Evolutionary conservation across 1,284 basidiomycete genomes (phyloP).

Genomic region (Puccinia sorghi): DNA sequence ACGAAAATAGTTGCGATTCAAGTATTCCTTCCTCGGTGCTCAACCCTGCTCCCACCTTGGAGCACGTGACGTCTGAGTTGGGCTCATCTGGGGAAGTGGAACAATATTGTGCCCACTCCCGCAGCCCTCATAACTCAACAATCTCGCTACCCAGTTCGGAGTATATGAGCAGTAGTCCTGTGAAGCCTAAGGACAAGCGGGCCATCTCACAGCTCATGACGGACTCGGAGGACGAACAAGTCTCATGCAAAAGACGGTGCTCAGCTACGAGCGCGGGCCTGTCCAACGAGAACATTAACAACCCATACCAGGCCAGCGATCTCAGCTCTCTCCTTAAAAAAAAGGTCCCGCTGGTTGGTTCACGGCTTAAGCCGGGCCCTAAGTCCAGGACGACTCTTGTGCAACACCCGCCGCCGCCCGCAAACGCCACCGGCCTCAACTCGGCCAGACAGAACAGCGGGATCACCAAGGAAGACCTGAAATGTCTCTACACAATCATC

Average conservation of each 20-base stretch:
- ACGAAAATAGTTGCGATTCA: neutral
- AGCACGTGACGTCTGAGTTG: neutral
- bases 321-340: neutral
- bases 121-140: neutral
- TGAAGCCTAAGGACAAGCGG: neutral
- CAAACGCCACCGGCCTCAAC: constrained; percentile 13
- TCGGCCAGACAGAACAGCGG: neutral
- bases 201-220: neutral
- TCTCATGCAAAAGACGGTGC: neutral
- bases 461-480: constrained; percentile 27
- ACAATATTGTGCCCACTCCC: neutral
- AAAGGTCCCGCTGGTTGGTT: constrained; percentile 1
- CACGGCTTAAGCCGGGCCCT: constrained; percentile 40
- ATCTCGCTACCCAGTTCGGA: neutral
- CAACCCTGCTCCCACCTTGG: constrained; percentile 1
- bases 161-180: too few relatives aligned
- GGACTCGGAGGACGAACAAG: neutral
- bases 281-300: constrained; percentile 1
- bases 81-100: neutral
- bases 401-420: constrained; percentile 27
- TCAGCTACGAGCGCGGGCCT: neutral
- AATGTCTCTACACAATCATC: constrained; percentile 8
- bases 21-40: neutral
- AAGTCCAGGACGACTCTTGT: constrained; percentile 29
- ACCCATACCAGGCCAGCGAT: neutral